Conservation (phyloP, 2,329 filamentous ascomycete genomes). For the Beauveria varroae region DNA sequence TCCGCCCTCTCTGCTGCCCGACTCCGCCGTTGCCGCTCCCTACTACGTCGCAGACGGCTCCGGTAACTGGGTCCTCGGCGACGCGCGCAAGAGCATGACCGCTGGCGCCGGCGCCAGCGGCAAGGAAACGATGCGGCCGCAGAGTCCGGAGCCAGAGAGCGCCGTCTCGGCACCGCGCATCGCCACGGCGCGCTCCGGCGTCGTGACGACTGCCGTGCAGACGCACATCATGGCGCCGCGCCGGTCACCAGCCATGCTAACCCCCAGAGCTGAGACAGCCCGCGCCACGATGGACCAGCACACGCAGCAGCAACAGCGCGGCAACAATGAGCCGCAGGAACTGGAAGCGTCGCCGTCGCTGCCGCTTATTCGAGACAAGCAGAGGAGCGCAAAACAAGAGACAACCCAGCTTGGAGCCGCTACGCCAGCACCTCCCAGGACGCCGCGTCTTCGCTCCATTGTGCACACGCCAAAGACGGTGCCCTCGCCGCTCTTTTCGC, state of each 20-base stretch:
- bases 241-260: neutral
- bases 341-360: neutral
- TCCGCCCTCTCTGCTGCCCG: conserved; percentile 35
- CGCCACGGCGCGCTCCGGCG: neutral
- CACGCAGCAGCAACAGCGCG: neutral
- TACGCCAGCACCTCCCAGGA: neutral
- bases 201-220: neutral
- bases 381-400: neutral
- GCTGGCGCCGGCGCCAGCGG: conserved; percentile 10
- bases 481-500: conserved; percentile 12
- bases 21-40: conserved; percentile 23
- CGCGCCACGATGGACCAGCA: no score
- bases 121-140: neutral
- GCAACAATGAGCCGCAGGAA: neutral
- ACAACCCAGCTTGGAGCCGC: neutral
- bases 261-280: neutral
- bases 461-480: neutral
- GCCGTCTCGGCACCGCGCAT: conserved; percentile 1
- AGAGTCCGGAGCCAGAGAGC: neutral
- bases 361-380: no score
- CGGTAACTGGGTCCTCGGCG: conserved; percentile 46
- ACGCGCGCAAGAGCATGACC: conserved; percentile 21
- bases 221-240: neutral
- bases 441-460: neutral
- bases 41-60: conserved; percentile 43